These are phyloP conservation scores for Capsella bursapastoris DNA, from an alignment of 345 rosid genomes.

Conservation along the genomic window DNA sequence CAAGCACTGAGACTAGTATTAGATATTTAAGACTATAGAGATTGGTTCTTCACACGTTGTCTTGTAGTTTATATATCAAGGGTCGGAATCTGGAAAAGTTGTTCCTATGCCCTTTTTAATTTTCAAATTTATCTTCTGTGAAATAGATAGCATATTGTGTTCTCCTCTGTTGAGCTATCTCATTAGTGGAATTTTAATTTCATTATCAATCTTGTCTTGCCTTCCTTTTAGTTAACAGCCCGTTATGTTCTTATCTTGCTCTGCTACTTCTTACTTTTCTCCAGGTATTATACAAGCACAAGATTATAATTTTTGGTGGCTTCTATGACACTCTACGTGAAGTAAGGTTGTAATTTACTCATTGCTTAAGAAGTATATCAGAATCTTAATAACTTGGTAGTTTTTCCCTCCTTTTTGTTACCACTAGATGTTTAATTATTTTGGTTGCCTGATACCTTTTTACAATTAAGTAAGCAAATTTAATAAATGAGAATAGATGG, in stretches of 20 bases:
- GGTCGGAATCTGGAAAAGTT: conserved; percentile 14
- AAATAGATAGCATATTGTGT: neutral
- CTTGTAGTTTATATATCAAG: neutral
- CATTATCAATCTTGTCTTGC: conserved; percentile 1
- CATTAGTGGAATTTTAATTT: neutral
- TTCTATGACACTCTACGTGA: conserved; percentile 98
- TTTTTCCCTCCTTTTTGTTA: neutral
- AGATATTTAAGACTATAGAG: neutral
- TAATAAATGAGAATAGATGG: neutral
- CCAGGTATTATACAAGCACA: conserved; percentile 95
- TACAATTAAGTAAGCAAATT: conserved; percentile 14
- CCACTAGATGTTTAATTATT: neutral
- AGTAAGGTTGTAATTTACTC: conserved; percentile 78
- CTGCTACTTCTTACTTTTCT: conserved; percentile 18
- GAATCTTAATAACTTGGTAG: neutral
- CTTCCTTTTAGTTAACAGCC: neutral
- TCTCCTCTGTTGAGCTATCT: conserved; percentile 9
- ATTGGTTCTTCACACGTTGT: neutral
- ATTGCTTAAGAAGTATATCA: conserved; percentile 3
- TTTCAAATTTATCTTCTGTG: conserved; percentile 7
- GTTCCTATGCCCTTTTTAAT: neutral
- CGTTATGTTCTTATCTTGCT: neutral
- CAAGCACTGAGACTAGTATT: neutral
- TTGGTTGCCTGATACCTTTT: neutral
- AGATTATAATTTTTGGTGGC: conserved; percentile 93